Evolutionary conservation across 169 alveolate genomes (phyloP), one percentile per base, ranked within the genome.

Genomic region (Plasmodium reichenowi): DNA sequence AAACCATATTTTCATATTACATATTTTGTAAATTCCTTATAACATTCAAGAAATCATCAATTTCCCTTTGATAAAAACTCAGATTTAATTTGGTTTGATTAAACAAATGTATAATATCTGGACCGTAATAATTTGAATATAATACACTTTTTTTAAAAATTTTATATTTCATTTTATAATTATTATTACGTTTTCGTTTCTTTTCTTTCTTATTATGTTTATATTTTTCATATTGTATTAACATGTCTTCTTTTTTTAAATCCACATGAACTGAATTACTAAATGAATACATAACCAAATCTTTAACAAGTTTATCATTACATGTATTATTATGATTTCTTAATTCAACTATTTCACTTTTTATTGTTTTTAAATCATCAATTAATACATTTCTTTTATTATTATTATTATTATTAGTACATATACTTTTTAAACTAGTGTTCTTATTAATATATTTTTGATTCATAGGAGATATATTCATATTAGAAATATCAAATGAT

Each of bases 21-120:
- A 85, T 71, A 62, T 85, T 71, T 47, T 85, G 92, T 38, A 85
- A 60, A 58, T 85, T 85, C 71, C 88, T 56, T 54, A 85, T 85
- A 68, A 85, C 92, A 47, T 47, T 59, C 66, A 85, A 71, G 58
- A 71, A 72, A 45, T 71, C 87, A 38, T 85, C 92, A 1, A 71
- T 64, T 38, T 85, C 92, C 48, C 92, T 62, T 64, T 85, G 80
- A 6, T 85, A 72, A 50, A 85, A 85, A 52, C 83, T 80, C 26
- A 80, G 52, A 29, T 62, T 80, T 72, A 67, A 26, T n/a, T 67
- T 80, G n/a, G 63, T 54, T 60, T 80, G 83, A 10, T 80, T 80
- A 20, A 66, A 54, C 10, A 71, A 17, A 38, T 20, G 67, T 43
- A 80, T 17, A 26, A 80, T 67, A 54, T 66, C 78, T 1, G 67